These are phyloP conservation scores for Hippophae gyantsensis DNA, from an alignment of 306 rosid species.

Conservation along the genomic window DNA sequence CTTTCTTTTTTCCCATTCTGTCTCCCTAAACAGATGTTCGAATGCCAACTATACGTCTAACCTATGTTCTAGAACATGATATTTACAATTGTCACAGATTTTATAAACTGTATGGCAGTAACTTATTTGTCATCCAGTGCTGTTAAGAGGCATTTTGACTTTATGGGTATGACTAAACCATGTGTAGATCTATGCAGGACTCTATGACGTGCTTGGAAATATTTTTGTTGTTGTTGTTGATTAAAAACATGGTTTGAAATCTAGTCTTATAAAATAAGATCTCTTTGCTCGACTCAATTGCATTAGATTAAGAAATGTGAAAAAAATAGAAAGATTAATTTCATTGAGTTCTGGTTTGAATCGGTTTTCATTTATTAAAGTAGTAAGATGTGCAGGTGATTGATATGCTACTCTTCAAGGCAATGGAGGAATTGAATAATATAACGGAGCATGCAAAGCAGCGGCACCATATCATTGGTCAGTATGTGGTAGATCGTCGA, in stretches of 20 bases:
- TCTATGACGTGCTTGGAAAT: too few species aligned
- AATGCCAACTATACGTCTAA: too few species aligned
- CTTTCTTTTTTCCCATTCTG: too few species aligned
- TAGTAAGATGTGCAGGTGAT: slow-evolving; percentile 54
- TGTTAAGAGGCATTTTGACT: not conserved
- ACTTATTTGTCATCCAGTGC: too few species aligned
- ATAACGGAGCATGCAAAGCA: slow-evolving; percentile 81
- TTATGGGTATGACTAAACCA: not conserved
- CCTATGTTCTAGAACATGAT: too few species aligned
- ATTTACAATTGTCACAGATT: too few species aligned
- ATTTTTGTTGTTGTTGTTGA: too few species aligned
- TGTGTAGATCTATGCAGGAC: too few species aligned
- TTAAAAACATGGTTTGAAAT: not conserved
- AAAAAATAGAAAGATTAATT: not conserved
- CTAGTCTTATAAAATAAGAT: not conserved
- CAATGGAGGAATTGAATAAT: slow-evolving; percentile 69
- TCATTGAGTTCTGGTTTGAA: not conserved
- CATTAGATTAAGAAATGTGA: not conserved
- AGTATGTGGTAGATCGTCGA: slow-evolving; percentile 52
- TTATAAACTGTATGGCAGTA: too few species aligned
- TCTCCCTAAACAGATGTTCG: too few species aligned
- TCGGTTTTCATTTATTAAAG: slow-evolving; percentile 16
- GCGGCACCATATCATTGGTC: slow-evolving; percentile 91
- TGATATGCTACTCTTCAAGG: slow-evolving; percentile 92
- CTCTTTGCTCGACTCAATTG: not conserved